phyloP scores from a whole-genome alignment of 2,329 filamentous ascomycete genomes.

The Camillea tinctor region DNA sequence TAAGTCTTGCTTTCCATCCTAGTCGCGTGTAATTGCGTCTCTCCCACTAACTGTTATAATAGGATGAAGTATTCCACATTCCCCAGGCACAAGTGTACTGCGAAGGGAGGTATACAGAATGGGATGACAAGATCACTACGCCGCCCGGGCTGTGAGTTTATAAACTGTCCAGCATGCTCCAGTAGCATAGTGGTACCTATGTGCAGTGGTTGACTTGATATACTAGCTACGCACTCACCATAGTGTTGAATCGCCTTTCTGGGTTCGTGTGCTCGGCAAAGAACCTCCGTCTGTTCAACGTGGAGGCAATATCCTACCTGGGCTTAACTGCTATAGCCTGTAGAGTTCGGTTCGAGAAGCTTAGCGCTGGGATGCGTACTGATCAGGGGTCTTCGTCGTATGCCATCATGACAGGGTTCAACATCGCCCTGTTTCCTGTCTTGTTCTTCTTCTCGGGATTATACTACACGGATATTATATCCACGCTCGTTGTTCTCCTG shows the following conservation, averaged over 20 bases:
- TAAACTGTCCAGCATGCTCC: conserved; percentile 16
- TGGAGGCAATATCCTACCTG: conserved; percentile 41
- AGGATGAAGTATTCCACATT: conserved; percentile 89
- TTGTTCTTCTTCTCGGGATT: conserved; percentile 94
- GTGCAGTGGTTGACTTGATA: conserved; percentile 14
- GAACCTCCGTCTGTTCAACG: conserved; percentile 50
- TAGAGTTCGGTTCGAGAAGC: conserved; percentile 43
- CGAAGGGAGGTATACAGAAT: conserved; percentile 67
- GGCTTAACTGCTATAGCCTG: conserved; percentile 49
- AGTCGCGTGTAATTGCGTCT: background rate
- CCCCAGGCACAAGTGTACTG: conserved; percentile 91
- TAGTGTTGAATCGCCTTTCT: conserved; percentile 36
- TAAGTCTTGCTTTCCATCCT: conserved; percentile 24
- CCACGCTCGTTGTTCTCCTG: conserved; percentile 71
- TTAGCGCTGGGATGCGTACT: conserved; percentile 8
- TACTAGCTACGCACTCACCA: conserved; percentile 39
- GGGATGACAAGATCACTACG: conserved; percentile 98
- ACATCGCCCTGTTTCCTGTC: conserved; percentile 81
- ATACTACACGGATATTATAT: conserved; percentile 92
- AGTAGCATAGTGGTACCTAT: conserved; percentile 4
- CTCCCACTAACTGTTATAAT: background rate
- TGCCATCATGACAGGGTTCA: conserved; percentile 65
- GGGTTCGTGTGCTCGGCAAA: conserved; percentile 38
- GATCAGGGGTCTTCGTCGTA: conserved; percentile 36
- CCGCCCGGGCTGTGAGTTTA: conserved; percentile 74